These are phyloP conservation scores for Parietichytrium sp. DNA, from an alignment of 108 stramenopile genomes.

Conservation along the genomic window DNA sequence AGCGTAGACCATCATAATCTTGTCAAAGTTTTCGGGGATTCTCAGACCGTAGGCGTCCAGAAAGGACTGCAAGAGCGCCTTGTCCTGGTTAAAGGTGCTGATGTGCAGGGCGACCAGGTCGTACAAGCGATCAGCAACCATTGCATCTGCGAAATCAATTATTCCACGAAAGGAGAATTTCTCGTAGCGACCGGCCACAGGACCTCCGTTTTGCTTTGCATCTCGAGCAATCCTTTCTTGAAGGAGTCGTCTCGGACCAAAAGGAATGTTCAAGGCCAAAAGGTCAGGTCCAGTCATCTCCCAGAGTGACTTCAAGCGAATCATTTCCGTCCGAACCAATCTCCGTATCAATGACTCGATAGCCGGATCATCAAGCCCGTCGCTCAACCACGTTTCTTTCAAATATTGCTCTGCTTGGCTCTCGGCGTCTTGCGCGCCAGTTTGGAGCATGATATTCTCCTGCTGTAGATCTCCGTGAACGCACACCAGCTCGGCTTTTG, in stretches of 20 bases:
- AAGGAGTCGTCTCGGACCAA: not conserved
- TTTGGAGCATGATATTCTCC: constrained; percentile 20
- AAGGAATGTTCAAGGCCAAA: not conserved
- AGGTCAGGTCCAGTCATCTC: not conserved
- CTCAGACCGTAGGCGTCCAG: not conserved
- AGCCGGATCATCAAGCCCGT: not conserved
- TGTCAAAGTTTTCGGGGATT: not conserved
- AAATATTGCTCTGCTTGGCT: not conserved
- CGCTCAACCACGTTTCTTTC: not conserved
- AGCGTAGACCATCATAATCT: not conserved
- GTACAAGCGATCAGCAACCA: not conserved
- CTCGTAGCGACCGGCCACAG: not conserved
- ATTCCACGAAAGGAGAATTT: not conserved
- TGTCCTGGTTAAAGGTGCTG: not conserved
- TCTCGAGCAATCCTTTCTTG: not conserved
- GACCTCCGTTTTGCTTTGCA: not conserved
- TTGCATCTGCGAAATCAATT: constrained; percentile 8
- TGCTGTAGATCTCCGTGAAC: constrained; percentile 27
- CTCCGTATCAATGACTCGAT: not conserved
- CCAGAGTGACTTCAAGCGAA: not conserved
- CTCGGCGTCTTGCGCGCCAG: not conserved
- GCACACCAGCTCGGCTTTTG: not conserved
- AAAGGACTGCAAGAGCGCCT: not conserved
- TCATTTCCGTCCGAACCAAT: not conserved
- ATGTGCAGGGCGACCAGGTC: constrained; percentile 3